Percentiles rank a stretch among this genome's conserved stretches.
Evolutionary conservation across 345 rosid species (phyloP).

Genomic region (Physaria fendleri): DNA sequence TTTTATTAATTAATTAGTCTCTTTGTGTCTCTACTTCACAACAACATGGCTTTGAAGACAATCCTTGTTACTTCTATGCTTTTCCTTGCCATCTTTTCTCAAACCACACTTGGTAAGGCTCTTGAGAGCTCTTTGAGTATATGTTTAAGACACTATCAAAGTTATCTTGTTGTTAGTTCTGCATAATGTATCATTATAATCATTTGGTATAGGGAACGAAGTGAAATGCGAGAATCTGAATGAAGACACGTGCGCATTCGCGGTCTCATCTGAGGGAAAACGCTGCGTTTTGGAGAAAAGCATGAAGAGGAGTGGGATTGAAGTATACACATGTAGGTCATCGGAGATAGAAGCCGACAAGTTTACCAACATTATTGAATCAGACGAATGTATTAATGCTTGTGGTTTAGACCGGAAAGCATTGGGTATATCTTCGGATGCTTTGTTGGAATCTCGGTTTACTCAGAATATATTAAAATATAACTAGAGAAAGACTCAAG

Average conservation of each 20-base stretch:
- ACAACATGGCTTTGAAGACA: conserved; percentile 20
- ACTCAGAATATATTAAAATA: too few relatives aligned
- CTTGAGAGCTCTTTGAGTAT: too few relatives aligned
- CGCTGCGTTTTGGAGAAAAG: conserved; percentile 75
- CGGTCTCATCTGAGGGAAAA: conserved; percentile 66
- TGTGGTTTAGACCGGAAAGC: conserved; percentile 76
- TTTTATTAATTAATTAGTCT: neutral
- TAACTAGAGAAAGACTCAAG: neutral
- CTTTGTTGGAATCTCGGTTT: conserved; percentile 63
- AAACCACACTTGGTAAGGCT: conserved; percentile 20
- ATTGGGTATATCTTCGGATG: conserved; percentile 79
- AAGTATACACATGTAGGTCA: conserved; percentile 49
- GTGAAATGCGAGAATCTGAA: conserved; percentile 57
- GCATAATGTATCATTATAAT: too few relatives aligned
- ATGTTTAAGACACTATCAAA: too few relatives aligned
- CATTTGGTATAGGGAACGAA: conserved; percentile 41
- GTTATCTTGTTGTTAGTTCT: too few relatives aligned
- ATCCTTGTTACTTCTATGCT: conserved; percentile 3
- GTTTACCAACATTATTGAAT: conserved; percentile 54
- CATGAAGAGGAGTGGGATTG: conserved; percentile 50
- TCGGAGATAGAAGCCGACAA: conserved; percentile 68
- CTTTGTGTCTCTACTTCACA: neutral
- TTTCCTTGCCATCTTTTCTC: conserved; percentile 15
- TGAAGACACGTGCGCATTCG: conserved; percentile 54
- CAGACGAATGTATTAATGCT: conserved; percentile 53